These are phyloP conservation scores for Metarhizium rileyi DNA, from an alignment of 2,329 filamentous ascomycete genomes.

Conservation along the genomic window DNA sequence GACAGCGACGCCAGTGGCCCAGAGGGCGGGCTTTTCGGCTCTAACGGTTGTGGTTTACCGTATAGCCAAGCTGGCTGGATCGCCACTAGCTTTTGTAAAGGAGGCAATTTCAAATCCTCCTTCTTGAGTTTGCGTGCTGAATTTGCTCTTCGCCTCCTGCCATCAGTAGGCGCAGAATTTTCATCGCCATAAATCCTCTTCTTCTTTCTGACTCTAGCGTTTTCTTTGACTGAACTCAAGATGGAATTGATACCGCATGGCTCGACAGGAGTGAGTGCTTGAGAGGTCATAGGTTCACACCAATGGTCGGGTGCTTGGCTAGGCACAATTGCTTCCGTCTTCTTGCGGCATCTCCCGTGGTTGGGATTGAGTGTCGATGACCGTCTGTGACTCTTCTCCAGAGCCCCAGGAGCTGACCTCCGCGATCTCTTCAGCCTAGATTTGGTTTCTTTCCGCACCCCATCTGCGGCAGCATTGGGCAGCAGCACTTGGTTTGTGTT, in stretches of 20 bases:
- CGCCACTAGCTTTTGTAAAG: conserved; percentile 17
- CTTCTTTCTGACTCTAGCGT: conserved; percentile 35
- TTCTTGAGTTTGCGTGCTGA: conserved; percentile 3
- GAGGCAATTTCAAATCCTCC: conserved; percentile 18
- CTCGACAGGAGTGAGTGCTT: not conserved
- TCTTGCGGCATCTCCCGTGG: conserved; percentile 20
- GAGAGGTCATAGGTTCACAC: conserved; percentile 2
- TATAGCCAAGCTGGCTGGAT: conserved; percentile 10
- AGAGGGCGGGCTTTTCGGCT: conserved; percentile 17
- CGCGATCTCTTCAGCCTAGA: conserved; percentile 23
- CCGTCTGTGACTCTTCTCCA: conserved; percentile 19
- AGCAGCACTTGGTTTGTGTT: not conserved
- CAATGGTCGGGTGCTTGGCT: conserved; percentile 6
- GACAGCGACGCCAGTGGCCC: conserved; percentile 23
- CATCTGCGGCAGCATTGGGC: not conserved
- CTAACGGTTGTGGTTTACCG: conserved; percentile 18
- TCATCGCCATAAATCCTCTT: conserved; percentile 35
- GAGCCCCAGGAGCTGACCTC: conserved; percentile 30
- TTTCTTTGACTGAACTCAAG: conserved; percentile 39
- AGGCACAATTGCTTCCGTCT: conserved; percentile 7
- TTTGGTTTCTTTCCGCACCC: conserved; percentile 9
- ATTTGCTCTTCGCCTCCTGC: conserved; percentile 8
- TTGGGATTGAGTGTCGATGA: conserved; percentile 27
- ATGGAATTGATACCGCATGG: conserved; percentile 30
- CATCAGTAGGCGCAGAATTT: conserved; percentile 12